Base-by-base conservation (phyloP, 441 rosid species). In the Croton laevigatus region DNA sequence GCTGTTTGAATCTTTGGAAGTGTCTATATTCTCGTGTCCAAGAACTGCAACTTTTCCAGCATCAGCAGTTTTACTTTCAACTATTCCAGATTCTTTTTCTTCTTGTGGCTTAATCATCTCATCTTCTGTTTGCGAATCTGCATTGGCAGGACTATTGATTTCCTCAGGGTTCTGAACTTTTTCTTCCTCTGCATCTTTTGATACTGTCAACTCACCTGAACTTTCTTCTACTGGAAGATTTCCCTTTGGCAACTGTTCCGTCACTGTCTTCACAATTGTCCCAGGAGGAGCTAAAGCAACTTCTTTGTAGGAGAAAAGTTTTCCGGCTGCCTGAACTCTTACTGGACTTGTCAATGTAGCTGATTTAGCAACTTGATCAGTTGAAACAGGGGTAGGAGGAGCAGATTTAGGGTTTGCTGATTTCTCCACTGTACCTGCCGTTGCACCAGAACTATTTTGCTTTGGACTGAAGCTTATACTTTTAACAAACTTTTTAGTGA, bases 251-350 rank as follows among this genome's bases (percentile, higher is more conserved):
- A 82, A 76, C 78, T 89, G 89, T 78, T 91, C 97, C 12, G 93
- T 75, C 72, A 87, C 97, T 27, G 88, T 84, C 86, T 93, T 96
- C 70, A 91, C 98, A 76, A 96, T 90, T 36, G 97, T 90, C 73
- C 99, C 97, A 40, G 97, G 99, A 59, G 96, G 97, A 66, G 98
- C 98, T 81, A 93, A 76, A 68, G 99, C 99, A 80, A 96, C 99
- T 85, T 96, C 99, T 79, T 96, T 96, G 79, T 96, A 96, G 79
- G 99, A 91, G 83, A 96, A 93, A 57, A 87, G 83, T 78, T 89
- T 96, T 78, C 99, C 99, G 66, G 88, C 87, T 70, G 93, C 89
- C 73, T 86, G 88, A 75, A 85, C 87, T 72, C 83, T 87, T 74
- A 90, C 78, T 38, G 93, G 82, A 79, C 84, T 84, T 72, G 81